phyloP scores from a whole-genome alignment of 2,329 filamentous ascomycete genomes.

The Penicillium verrucosum region DNA sequence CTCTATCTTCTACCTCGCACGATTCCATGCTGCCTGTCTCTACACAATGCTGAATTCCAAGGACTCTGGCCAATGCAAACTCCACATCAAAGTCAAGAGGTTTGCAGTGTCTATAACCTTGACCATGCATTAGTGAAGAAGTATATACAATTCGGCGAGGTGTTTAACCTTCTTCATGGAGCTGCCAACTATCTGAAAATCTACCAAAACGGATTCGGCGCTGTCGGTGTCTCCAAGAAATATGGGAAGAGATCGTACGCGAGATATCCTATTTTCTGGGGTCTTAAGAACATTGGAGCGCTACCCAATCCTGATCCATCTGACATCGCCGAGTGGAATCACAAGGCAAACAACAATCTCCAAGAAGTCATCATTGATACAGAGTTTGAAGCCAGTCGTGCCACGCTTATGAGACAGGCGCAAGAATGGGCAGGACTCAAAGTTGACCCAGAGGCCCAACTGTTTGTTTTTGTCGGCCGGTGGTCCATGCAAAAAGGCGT shows the following conservation, averaged over 20 bases:
- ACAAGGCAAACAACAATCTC: constrained; percentile 55
- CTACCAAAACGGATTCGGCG: constrained; percentile 65
- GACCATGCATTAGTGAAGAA: constrained; percentile 61
- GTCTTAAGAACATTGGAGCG: constrained; percentile 59
- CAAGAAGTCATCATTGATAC: constrained; percentile 52
- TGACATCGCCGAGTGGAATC: constrained; percentile 61
- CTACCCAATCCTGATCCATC: constrained; percentile 65
- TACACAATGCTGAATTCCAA: constrained; percentile 69
- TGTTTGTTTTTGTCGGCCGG: constrained; percentile 66
- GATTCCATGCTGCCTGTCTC: constrained; percentile 60
- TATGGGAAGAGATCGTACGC: constrained; percentile 65
- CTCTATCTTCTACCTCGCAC: constrained; percentile 62
- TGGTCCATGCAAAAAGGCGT: constrained; percentile 69
- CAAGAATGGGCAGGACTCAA: constrained; percentile 66
- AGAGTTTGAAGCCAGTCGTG: constrained; percentile 54
- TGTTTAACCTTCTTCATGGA: constrained; percentile 66
- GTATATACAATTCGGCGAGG: constrained; percentile 65
- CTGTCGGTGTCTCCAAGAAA: constrained; percentile 65
- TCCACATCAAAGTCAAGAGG: constrained; percentile 58
- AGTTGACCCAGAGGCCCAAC: constrained; percentile 59
- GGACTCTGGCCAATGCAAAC: constrained; percentile 66
- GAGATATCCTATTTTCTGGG: constrained; percentile 68
- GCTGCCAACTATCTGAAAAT: constrained; percentile 63
- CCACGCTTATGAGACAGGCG: constrained; percentile 56
- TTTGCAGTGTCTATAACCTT: constrained; percentile 64